phyloP scores from a whole-genome alignment of 371 early-diverging fungal genomes.

The Apophysomyces trapeziformis region DNA sequence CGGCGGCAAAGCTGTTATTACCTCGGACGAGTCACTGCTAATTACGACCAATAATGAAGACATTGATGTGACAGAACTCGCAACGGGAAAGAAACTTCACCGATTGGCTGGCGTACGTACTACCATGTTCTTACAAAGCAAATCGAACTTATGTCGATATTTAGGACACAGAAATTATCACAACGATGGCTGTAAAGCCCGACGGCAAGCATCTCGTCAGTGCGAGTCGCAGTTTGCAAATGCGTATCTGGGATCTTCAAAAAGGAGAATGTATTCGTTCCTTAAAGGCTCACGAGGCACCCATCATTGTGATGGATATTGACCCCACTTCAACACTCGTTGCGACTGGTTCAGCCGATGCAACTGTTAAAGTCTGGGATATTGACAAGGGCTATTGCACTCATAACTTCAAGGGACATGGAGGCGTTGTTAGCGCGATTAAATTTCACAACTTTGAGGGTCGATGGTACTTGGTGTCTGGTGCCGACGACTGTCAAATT shows the following conservation, averaged over 20 bases:
- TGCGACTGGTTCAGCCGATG: slow-evolving; percentile 97
- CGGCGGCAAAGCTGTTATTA: slow-evolving; percentile 85
- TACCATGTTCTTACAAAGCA: neutral
- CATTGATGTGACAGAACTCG: slow-evolving; percentile 77
- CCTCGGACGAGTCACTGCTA: slow-evolving; percentile 71
- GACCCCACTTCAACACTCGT: slow-evolving; percentile 88
- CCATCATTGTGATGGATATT: slow-evolving; percentile 91
- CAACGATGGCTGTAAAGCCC: slow-evolving; percentile 85
- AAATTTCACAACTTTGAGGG: slow-evolving; percentile 76
- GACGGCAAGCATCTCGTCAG: slow-evolving; percentile 78
- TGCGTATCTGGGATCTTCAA: slow-evolving; percentile 79
- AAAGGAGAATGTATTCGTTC: slow-evolving; percentile 69
- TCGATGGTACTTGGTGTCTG: slow-evolving; percentile 76
- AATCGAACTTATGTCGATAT: neutral
- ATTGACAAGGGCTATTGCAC: slow-evolving; percentile 93
- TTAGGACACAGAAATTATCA: slow-evolving; percentile 85
- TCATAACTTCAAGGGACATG: slow-evolving; percentile 93
- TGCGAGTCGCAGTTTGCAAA: slow-evolving; percentile 80
- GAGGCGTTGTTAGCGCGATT: slow-evolving; percentile 85
- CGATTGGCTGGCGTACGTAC: slow-evolving; percentile 70
- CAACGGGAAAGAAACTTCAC: slow-evolving; percentile 68
- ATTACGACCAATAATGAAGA: slow-evolving; percentile 86
- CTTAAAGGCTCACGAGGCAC: slow-evolving; percentile 91
- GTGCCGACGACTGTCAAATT: slow-evolving; percentile 89
- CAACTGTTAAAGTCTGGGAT: slow-evolving; percentile 95